Conservation (phyloP, 345 rosid genomes). For the Gossypium longicalyx region DNA sequence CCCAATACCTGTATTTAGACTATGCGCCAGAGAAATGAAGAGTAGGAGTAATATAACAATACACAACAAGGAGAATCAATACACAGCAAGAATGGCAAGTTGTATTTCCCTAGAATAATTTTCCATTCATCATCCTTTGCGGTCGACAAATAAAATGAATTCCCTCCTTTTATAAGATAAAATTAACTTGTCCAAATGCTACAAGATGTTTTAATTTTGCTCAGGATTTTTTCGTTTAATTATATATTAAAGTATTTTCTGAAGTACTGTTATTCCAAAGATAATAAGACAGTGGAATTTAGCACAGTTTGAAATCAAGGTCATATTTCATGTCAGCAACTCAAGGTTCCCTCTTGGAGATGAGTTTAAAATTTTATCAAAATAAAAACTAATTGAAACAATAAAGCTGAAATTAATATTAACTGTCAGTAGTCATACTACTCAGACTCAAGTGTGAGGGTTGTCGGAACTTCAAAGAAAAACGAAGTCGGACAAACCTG, state of each 20-base stretch:
- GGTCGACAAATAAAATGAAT: neutral
- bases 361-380: neutral
- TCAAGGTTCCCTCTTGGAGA: neutral
- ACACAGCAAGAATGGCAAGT: neutral
- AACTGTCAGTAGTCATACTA: neutral
- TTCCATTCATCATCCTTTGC: neutral
- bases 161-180: neutral
- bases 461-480: neutral
- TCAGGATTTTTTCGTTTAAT: too few relatives aligned
- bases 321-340: neutral
- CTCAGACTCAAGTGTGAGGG: neutral
- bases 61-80: too few relatives aligned
- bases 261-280: too few relatives aligned
- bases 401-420: neutral
- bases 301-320: too few relatives aligned
- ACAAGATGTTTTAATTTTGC: too few relatives aligned
- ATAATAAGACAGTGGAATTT: too few relatives aligned
- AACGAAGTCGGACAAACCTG: slow-evolving; percentile 36
- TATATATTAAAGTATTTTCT: too few relatives aligned
- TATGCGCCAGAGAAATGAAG: too few relatives aligned
- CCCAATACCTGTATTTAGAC: neutral
- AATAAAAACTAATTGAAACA: too few relatives aligned
- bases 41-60: too few relatives aligned
- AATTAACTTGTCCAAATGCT: too few relatives aligned
- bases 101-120: neutral